Percentiles rank a stretch among this genome's conserved stretches.
phyloP scores from a whole-genome alignment of 2,329 filamentous ascomycete species.

The Fonsecaea pugnacius region DNA sequence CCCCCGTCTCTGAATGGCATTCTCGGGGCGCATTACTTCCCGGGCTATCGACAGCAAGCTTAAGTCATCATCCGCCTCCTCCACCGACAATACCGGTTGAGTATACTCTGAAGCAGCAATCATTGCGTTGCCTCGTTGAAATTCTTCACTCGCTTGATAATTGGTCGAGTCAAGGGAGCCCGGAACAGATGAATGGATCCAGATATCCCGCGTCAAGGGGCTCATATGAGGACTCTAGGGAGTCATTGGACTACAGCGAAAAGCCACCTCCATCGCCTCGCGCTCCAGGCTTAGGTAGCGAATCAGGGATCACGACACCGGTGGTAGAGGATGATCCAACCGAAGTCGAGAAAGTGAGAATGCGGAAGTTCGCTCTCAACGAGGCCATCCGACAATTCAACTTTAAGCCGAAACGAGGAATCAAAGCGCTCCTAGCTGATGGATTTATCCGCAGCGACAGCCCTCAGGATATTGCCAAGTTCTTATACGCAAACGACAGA shows the following conservation, averaged over 20 bases:
- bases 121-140: conserved; percentile 85
- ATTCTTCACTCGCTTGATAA: conserved; percentile 87
- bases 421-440: conserved; percentile 80
- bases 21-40: conserved; percentile 83
- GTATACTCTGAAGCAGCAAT: conserved; percentile 87
- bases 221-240: conserved; percentile 65
- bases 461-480: conserved; percentile 80
- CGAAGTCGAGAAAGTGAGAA: conserved; percentile 92
- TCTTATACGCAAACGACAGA: conserved; percentile 78
- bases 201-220: conserved; percentile 51
- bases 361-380: conserved; percentile 85
- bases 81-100: conserved; percentile 73
- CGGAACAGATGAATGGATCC: conserved; percentile 48
- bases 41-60: conserved; percentile 78
- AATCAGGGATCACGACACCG: conserved; percentile 67
- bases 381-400: conserved; percentile 93
- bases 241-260: conserved; percentile 71
- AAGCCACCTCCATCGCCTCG: conserved; percentile 64
- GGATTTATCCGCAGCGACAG: conserved; percentile 82
- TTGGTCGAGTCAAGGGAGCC: conserved; percentile 77
- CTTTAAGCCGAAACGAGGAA: conserved; percentile 92
- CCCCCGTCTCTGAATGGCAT: conserved; percentile 76
- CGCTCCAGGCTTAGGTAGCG: conserved; percentile 58
- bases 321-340: conserved; percentile 85
- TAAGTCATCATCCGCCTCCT: conserved; percentile 57